A percentile compares a stretch with the other conserved stretches of the same genome.
Conservation (phyloP, 768 basidiomycete genomes). For the Tylopilus balloui region DNA sequence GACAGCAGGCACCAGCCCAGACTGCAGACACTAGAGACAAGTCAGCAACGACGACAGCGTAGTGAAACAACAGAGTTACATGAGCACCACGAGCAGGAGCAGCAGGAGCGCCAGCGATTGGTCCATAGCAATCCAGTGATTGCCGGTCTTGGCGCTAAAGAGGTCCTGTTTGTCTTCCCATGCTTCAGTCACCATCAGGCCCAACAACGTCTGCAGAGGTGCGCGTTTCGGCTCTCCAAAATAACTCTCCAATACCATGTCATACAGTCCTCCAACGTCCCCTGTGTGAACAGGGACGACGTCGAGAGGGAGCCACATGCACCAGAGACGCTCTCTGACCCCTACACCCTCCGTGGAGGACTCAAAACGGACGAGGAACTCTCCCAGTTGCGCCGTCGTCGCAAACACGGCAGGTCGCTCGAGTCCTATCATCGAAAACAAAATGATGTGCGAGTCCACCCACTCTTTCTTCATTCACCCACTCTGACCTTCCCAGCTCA, state of each 20-base stretch:
- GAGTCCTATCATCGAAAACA: slow-evolving; percentile 66
- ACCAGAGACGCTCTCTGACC: slow-evolving; percentile 45
- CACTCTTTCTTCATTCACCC: not conserved
- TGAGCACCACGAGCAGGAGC: slow-evolving; percentile 43
- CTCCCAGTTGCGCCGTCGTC: slow-evolving; percentile 50
- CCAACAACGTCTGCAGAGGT: slow-evolving; percentile 12
- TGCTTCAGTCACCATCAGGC: not conserved
- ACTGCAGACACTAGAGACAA: slow-evolving; percentile 37
- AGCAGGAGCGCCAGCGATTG: slow-evolving; percentile 38
- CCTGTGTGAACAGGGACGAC: slow-evolving; percentile 8
- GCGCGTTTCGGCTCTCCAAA: not conserved
- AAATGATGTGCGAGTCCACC: slow-evolving; percentile 53
- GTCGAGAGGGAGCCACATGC: slow-evolving; percentile 40
- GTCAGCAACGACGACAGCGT: not conserved
- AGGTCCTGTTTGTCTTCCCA: not conserved
- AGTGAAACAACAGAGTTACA: slow-evolving; percentile 33
- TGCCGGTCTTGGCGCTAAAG: not conserved
- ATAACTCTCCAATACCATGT: not conserved
- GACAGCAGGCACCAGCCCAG: slow-evolving; percentile 65
- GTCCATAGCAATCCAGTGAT: slow-evolving; percentile 4
- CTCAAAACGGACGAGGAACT: slow-evolving; percentile 62
- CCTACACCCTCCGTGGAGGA: slow-evolving; percentile 60
- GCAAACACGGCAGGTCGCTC: slow-evolving; percentile 56
- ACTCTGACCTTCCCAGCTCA: slow-evolving; percentile 52
- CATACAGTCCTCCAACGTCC: not conserved